Base-by-base conservation (phyloP, 805 yeast genomes). In the Brettanomyces anomalus region DNA sequence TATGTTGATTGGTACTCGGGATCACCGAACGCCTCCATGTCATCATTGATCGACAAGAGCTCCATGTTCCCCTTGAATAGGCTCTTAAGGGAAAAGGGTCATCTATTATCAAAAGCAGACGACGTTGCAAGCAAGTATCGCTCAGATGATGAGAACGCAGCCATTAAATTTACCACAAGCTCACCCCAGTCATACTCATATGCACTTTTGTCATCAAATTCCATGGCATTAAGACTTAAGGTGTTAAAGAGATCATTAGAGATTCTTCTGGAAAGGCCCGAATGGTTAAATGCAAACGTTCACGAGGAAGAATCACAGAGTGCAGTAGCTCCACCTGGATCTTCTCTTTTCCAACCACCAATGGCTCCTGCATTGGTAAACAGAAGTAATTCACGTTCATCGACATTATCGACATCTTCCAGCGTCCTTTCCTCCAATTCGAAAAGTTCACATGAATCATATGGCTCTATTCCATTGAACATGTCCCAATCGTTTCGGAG, bases 181-280 rank as follows among this genome's bases (percentile, higher is more conserved):
- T 83, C 93, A 11, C 76, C 93, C 1, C 89, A 84, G 57, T 83
- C 94, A 2, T 86, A 83, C 56, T 85, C 95, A 0, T 86, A 86
- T 57, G 86, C 93, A 3, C 85, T 83, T 42, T 64, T 85, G 43
- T 80, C 90, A 1, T 93, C 89, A 8, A 83, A 84, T 56, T 81
- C 94, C 1, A 61, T 86, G 43, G 85, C 93, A 0, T 73, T 85
- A 39, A 67, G 95, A 43, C 62, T 86, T 46, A 79, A 79, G 43
- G 88, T 85, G 14, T 65, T 86, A 51, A 84, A 80, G 55, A 65
- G 93, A 50, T 82, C 94, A 5, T 61, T 86, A 42, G 87, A 85
- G 57, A 81, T 85, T 35, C 63, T 86, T 33, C 66, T 80, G 41
- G 82, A 79, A 33, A 65, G 84, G 42, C 88, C 89, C 0, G 71